phyloP scores from a whole-genome alignment of 108 stramenopile species.

The Craspedostauros australis region DNA sequence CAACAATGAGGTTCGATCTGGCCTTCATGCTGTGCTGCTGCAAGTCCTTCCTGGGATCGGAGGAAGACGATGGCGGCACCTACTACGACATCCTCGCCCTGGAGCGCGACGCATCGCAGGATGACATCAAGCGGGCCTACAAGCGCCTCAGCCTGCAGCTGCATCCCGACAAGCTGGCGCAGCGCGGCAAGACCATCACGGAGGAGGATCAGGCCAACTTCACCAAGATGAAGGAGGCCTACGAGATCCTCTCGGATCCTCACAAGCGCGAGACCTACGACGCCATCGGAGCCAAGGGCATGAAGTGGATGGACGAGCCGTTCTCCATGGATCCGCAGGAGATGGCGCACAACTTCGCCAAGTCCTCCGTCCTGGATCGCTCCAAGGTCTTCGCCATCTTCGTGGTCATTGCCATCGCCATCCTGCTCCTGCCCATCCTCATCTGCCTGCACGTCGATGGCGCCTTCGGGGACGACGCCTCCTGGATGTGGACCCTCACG shows the following conservation, averaged over 20 bases:
- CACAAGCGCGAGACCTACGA: conserved; percentile 86
- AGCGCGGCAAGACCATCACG: conserved; percentile 76
- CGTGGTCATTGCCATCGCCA: conserved; percentile 49
- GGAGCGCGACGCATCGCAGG: conserved; percentile 51
- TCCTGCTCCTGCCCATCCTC: conserved; percentile 62
- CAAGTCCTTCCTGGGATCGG: conserved; percentile 65
- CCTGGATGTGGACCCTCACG: conserved; percentile 61
- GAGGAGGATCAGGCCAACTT: conserved; percentile 73
- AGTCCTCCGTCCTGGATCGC: conserved; percentile 55
- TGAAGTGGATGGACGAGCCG: conserved; percentile 87
- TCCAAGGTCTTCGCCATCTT: conserved; percentile 86
- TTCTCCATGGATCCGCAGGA: conserved; percentile 82
- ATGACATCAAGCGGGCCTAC: conserved; percentile 92
- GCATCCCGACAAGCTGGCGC: conserved; percentile 98
- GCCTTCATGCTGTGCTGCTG: conserved; percentile 88
- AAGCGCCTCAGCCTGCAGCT: conserved; percentile 84
- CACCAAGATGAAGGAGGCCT: conserved; percentile 89
- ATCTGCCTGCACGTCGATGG: conserved; percentile 82
- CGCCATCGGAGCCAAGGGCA: conserved; percentile 80
- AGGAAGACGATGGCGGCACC: conserved; percentile 47
- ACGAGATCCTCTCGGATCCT: conserved; percentile 83
- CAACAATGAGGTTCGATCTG: conserved; percentile 72
- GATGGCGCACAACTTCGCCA: conserved; percentile 83
- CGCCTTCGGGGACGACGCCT: conserved; percentile 43
- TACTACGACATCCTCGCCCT: conserved; percentile 77